Evolutionary conservation across 495 filamentous ascomycete species (phyloP), one percentile per base, ranked within the genome.

Genomic region (Glonium stellatum): DNA sequence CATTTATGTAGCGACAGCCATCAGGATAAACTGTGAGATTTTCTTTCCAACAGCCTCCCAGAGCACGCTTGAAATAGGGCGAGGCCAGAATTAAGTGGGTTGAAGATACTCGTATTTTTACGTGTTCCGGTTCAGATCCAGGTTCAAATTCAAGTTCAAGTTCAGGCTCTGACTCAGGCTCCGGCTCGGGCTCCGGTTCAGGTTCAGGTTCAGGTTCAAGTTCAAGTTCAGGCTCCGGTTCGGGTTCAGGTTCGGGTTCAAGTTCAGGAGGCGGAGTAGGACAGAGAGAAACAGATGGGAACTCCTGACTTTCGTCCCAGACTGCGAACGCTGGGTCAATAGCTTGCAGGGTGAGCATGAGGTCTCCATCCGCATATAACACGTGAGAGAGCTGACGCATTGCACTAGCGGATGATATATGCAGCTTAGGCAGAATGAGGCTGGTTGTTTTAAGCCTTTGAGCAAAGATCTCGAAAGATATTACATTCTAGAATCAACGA

Each of bases 61-160:
- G 65, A 18, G 70, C 64, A 22, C 62, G 64, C 35, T 69, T 72
- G 63, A 84, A 82, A 9, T 76, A 62, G 0, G 75, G 67, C 1
- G 79, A 84, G 1, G 76, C 74, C 19, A 81, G 60, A 0, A 63
- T 71, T 18, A 84, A 64, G 61, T 83, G 78, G 34, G 74, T 77
- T 1, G 79, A 80, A 13, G 79, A 83, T 8, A 81, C 77, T 51
- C 76, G 77, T 8, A 39, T 39, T 15, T 39, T 15, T 39, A 39
- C 15, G 36, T 15, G 8, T 8, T 8, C 8, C 8, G 36, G 36
- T 39, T 39, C 36, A 15, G 36, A 15, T 39, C 8, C 36, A 15
- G 8, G 8, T 39, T 39, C 8, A 15, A 15, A 39, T 8, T 8
- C 8, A 8, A 15, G 8, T 39, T 39, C 36, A 39, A 8, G 8